Evolutionary conservation across 2,329 filamentous ascomycete genomes (phyloP), one percentile per base, ranked within the genome.

Genomic region (Stemphylium vesicarium): DNA sequence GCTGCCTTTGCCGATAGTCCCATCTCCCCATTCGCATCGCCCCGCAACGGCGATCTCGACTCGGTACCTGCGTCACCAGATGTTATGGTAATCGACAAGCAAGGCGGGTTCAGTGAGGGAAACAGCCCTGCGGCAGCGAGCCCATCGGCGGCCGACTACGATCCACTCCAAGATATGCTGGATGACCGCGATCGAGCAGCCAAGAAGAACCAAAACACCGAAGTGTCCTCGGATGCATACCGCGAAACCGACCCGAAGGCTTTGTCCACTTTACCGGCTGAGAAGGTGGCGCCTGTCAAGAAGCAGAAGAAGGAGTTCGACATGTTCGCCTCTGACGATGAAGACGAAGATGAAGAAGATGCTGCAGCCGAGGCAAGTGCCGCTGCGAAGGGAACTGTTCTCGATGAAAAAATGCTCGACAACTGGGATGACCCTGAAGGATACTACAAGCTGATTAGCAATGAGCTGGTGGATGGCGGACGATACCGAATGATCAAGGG

Each of bases 401-500:
- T 88, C 29, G 84, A 88, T 66, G 87, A 89, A 59, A 91, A 88
- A 59, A 89, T 96, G 75, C 85, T 97, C 47, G 94, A 98, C 69
- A 94, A 96, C 56, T 91, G 88, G 88, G 93, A 96, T 71, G 95
- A 98, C 72, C 87, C 89, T 47, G 92, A 99, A 70, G 95, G 94
- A 5, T 98, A 98, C 74, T 99, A 98, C 81, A 96, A 95, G 76
- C 88, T 97, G 53, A 92, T 96, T 53, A 87, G 92, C 36, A 93
- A 94, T 69, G 95, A 99, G 79, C 80, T 98, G 46, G 83, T 99
- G 59, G 90, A 96, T 32, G 87, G 87, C 26, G 88, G 88, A 29
- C 89, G 92, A 31, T 98, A 98, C 75, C 91, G 95, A 72, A 87
- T 99, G 29, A 89, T 94, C 73, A 87, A 93, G 54, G 88, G 88